Evolutionary conservation across 306 rosid species (phyloP), one percentile per base, ranked within the genome.

Genomic region (Medicago truncatula): DNA sequence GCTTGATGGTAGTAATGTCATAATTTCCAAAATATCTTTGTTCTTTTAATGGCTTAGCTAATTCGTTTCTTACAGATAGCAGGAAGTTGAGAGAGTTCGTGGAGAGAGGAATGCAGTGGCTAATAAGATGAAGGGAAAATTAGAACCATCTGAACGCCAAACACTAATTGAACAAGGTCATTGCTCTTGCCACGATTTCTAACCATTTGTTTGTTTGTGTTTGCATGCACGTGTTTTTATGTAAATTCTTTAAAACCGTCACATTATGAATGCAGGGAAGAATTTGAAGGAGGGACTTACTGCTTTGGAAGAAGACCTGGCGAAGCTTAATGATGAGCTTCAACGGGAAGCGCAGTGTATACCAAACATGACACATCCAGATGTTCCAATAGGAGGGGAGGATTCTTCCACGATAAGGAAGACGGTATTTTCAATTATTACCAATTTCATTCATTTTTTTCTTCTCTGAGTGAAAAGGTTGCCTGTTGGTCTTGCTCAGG

Each of bases 71-170:
- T 88, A 83, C 97, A 92, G 98, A 82, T 76, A 86, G 83, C 98
- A 95, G 99, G 99, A 95, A 85, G 99, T 92, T 67, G 97, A 95
- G 88, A 89, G 93, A 81, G 85, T 95, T 75, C 96, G 99, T 2
- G 93, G 83, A 47, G 97, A 92, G 86, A 88, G 97, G 88, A 92
- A 95, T 84, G 86, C 41, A 4, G 96, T 95, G 39, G 99, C 99
- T 20, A 95, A 83, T 85, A 92, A 90, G 87, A 92, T 95, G 99
- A 95, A 95, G 85, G 97, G 93, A 58, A 89, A 95, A 86, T 66
- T 95, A 76, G 99, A 92, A 53, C 86, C 84, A 61, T 72, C 92
- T 0, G 93, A 92, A 70, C 97, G 96, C 46, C 96, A 90, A 77
- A 88, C 78, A 36, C 84, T 95, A 72, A 87, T 92, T 41, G 97